Evolutionary conservation across 495 filamentous ascomycete species (phyloP), one percentile per base, ranked within the genome.

Genomic region (Cudoniella acicularis): DNA sequence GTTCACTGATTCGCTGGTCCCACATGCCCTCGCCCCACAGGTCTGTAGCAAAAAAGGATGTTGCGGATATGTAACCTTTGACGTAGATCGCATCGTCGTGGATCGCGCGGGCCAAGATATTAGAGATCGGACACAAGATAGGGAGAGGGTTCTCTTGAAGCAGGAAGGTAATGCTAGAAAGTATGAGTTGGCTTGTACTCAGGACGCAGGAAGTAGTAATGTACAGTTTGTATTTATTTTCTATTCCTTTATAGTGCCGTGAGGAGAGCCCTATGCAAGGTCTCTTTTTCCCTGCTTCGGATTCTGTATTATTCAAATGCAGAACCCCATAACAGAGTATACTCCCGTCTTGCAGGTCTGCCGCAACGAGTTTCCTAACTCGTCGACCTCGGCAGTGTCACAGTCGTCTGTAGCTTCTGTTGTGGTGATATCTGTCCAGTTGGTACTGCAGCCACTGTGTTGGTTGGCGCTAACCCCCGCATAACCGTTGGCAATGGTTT

Each of bases 311-410:
- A 72, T 50, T 63, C 41, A 63, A 23, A 64, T 55, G 50, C 62
- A 43, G 60, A 72, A 67, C 63, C 54, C 70, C 64, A 48, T 64
- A 67, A 49, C 54, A 65, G 18, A 65, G 59, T 10, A 50, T 50
- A 54, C 62, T 65, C n/a, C n/a, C n/a, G n/a, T n/a, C n/a, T n/a
- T n/a, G n/a, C n/a, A n/a, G 17, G 24, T 60, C 52, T 49, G 54
- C 60, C 65, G 49, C 23, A n/a, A 25, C 17, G 23, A 45, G 43
- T 56, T 52, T 17, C 40, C 20, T 40, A 59, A 57, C 52, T 54
- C 52, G 30, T 41, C 51, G 8, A 48, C 22, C 36, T 56, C 10
- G 16, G 46, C 18, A 20, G 43, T 13, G 21, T 64, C 47, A 13
- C 4, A 52, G 47, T 17, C 20, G n/a, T n/a, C n/a, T n/a, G n/a